These are phyloP conservation scores for Grosmannia penicillata DNA, from an alignment of 2,329 filamentous ascomycete genomes.

Conservation along the genomic window DNA sequence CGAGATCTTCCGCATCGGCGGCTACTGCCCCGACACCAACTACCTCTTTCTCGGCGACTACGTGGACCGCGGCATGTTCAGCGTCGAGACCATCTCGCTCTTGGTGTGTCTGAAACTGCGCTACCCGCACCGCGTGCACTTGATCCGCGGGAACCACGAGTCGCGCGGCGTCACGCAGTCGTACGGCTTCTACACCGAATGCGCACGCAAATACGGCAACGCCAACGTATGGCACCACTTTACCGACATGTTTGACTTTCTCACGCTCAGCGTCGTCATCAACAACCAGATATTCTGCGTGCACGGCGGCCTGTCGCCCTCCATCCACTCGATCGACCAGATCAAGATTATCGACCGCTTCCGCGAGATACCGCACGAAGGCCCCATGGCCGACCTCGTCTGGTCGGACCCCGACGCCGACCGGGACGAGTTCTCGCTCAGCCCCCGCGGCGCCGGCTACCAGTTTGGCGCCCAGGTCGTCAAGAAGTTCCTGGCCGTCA, in stretches of 20 bases:
- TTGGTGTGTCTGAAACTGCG: slow-evolving; percentile 94
- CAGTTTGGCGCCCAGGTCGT: slow-evolving; percentile 97
- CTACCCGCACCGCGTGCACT: slow-evolving; percentile 87
- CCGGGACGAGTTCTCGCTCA: slow-evolving; percentile 89
- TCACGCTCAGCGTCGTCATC: slow-evolving; percentile 93
- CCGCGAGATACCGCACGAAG: slow-evolving; percentile 95
- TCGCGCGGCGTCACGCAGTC: slow-evolving; percentile 95
- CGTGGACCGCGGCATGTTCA: slow-evolving; percentile 95
- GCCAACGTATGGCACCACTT: slow-evolving; percentile 99
- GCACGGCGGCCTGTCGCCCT: slow-evolving; percentile 76
- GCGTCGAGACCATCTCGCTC: slow-evolving; percentile 94
- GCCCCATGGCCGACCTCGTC: slow-evolving; percentile 97
- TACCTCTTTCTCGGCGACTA: slow-evolving; percentile 97
- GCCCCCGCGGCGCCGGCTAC: slow-evolving; percentile 85
- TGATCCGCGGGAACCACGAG: slow-evolving; percentile 97
- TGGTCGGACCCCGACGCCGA: slow-evolving; percentile 99
- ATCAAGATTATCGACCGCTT: slow-evolving; percentile 99
- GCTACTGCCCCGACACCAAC: slow-evolving; percentile 94
- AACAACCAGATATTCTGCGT: slow-evolving; percentile 99
- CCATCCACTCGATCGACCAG: slow-evolving; percentile 96
- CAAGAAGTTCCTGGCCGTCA: slow-evolving; percentile 94
- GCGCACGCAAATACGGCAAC: slow-evolving; percentile 94
- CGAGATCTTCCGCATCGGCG: slow-evolving; percentile 97
- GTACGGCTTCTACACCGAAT: slow-evolving; percentile 98
- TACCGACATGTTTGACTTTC: slow-evolving; percentile 98